A percentile compares a stretch with the other conserved stretches of the same genome.
Conservation (phyloP, 225 moss, liverwort and hornwort species). For the Physcomitrellopsis africana region DNA sequence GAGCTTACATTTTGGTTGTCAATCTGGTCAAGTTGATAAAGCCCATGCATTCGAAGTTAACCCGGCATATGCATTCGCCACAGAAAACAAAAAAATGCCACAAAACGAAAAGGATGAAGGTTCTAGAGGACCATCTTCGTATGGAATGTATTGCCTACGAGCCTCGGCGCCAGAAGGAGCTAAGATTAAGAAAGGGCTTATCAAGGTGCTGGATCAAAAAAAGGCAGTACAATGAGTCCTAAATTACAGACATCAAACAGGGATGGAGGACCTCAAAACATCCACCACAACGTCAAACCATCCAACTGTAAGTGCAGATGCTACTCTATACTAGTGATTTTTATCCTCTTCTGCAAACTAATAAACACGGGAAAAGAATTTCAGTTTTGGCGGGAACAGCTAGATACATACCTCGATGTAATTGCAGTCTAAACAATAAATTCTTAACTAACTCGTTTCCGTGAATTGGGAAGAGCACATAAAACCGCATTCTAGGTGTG, state of each 20-base stretch:
- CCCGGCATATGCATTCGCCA: conserved; percentile 34
- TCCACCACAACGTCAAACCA: conserved; percentile 96
- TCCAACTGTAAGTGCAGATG: conserved; percentile 95
- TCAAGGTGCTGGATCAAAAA: conserved; percentile 25
- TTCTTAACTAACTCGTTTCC: no score
- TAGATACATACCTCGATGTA: no score
- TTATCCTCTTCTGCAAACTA: conserved; percentile 90
- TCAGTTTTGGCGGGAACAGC: no score
- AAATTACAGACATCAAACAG: conserved; percentile 24
- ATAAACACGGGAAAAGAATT: conserved; percentile 34
- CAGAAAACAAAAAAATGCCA: no score
- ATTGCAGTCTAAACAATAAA: no score
- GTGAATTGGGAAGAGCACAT: no score
- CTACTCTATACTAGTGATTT: conserved; percentile 82
- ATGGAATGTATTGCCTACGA: no score
- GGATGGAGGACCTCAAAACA: conserved; percentile 39
- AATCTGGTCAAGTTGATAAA: conserved; percentile 97
- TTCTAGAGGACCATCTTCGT: no score
- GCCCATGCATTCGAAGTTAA: conserved; percentile 87
- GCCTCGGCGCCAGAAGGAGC: not conserved
- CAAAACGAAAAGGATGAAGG: no score
- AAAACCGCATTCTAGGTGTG: no score
- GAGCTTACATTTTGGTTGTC: conserved; percentile 78
- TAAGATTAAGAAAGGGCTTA: conserved; percentile 9
- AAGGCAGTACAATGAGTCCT: conserved; percentile 18